Percentiles rank a stretch among this genome's conserved stretches.
Conservation (phyloP, 2,329 filamentous ascomycete species). For the Elsinoe ampelina region DNA sequence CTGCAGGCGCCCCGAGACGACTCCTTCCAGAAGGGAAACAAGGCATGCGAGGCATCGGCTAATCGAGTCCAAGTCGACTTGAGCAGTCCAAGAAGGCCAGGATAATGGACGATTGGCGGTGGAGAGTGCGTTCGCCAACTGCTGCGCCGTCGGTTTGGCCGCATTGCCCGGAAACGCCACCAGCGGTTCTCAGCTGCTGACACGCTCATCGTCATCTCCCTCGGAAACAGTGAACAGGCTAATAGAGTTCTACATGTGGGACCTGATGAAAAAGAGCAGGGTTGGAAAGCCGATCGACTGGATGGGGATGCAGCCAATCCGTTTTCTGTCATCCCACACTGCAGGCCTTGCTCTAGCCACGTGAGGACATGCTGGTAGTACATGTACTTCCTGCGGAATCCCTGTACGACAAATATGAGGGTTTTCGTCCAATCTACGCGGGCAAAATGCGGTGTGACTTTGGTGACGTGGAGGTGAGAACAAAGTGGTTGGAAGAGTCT, state of each 20-base stretch:
- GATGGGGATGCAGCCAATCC: conserved; percentile 4
- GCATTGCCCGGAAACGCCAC: not conserved
- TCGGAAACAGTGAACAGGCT: not conserved
- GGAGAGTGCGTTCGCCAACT: not conserved
- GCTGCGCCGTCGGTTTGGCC: conserved; percentile 8
- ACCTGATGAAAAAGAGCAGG: not conserved
- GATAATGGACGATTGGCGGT: not conserved
- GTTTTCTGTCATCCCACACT: conserved; percentile 10
- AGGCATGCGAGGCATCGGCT: conserved; percentile 19
- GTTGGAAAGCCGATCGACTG: not conserved
- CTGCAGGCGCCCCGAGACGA: conserved; percentile 29
- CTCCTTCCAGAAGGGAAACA: conserved; percentile 29
- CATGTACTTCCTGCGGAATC: conserved; percentile 5
- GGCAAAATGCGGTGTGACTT: conserved; percentile 4
- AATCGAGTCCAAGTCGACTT: not conserved
- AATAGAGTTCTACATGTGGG: not conserved
- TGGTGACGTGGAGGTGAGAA: not conserved
- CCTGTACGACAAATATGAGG: conserved; percentile 9
- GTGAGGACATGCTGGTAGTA: conserved; percentile 1
- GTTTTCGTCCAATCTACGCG: conserved; percentile 3
- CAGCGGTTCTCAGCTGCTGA: conserved; percentile 1
- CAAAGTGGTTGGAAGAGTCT: not conserved
- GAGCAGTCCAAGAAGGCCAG: not conserved
- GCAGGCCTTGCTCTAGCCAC: not conserved
- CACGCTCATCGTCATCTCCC: not conserved